These are phyloP conservation scores for Beta vulgaris DNA, from an alignment of 148 eudicot genomes.

Conservation along the genomic window DNA sequence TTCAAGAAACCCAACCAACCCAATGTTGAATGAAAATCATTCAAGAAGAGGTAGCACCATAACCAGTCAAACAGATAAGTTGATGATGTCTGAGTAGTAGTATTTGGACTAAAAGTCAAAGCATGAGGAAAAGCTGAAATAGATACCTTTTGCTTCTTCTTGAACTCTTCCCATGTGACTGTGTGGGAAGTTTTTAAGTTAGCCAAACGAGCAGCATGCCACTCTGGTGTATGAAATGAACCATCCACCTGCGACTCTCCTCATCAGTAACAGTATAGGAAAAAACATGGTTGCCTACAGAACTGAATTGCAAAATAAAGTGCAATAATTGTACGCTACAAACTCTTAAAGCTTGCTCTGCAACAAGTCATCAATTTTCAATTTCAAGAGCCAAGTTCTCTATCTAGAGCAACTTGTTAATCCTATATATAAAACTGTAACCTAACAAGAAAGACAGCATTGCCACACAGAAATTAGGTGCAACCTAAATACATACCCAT, in stretches of 20 bases:
- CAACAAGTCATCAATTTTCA: neutral
- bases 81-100: neutral
- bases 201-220: slow-evolving; percentile 99
- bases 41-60: neutral
- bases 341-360: slow-evolving; percentile 4
- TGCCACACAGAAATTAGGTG: neutral
- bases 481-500: neutral
- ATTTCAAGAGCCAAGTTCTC: neutral
- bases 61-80: neutral
- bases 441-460: neutral
- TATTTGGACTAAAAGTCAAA: neutral
- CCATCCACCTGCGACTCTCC: slow-evolving; percentile 98
- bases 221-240: slow-evolving; percentile 99
- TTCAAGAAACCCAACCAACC: neutral
- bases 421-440: neutral
- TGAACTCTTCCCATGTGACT: slow-evolving; percentile 96
- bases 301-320: neutral
- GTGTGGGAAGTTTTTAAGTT: slow-evolving; percentile 95
- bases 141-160: slow-evolving; percentile 93
- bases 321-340: neutral
- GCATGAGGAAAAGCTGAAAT: slow-evolving; percentile 1
- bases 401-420: neutral
- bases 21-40: neutral
- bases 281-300: slow-evolving; percentile 1
- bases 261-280: slow-evolving; percentile 65